Evolutionary conservation across 1,284 basidiomycete species (phyloP).

Genomic region (Pyrrhoderma lamaoense): DNA sequence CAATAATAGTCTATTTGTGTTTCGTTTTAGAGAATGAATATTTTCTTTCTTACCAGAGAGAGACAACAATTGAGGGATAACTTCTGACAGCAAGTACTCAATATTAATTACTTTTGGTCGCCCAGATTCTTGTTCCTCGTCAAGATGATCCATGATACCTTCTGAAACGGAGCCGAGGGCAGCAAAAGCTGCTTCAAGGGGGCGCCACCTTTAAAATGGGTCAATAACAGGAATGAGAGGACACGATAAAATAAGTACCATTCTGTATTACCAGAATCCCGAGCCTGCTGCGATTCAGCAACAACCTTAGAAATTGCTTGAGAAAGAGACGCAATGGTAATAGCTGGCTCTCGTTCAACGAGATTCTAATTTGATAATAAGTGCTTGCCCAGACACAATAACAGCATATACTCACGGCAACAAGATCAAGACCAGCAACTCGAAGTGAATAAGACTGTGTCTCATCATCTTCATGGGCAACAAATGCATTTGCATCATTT

Average conservation of each 20-base stretch:
- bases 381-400: not conserved
- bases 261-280: conserved; percentile 42
- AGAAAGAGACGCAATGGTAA: conserved; percentile 54
- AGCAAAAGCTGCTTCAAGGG: conserved; percentile 78
- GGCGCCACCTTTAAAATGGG: conserved; percentile 66
- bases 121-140: conserved; percentile 64
- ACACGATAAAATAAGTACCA: conserved; percentile 36
- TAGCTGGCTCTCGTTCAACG: conserved; percentile 57
- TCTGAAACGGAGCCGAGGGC: conserved; percentile 82
- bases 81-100: conserved; percentile 63
- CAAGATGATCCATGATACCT: conserved; percentile 66
- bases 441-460: conserved; percentile 76
- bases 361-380: conserved; percentile 45
- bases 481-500: conserved; percentile 83
- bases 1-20: not conserved
- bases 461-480: conserved; percentile 93
- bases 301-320: conserved; percentile 50
- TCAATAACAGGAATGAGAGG: not conserved
- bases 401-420: conserved; percentile 48
- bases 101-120: conserved; percentile 68
- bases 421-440: conserved; percentile 77
- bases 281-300: conserved; percentile 44
- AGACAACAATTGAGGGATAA: conserved; percentile 72
- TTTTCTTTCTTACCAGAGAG: conserved; percentile 43
- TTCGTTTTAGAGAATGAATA: not conserved